These are phyloP conservation scores for Fomitopsis palustris DNA, from an alignment of 1,284 basidiomycete genomes.

Conservation along the genomic window DNA sequence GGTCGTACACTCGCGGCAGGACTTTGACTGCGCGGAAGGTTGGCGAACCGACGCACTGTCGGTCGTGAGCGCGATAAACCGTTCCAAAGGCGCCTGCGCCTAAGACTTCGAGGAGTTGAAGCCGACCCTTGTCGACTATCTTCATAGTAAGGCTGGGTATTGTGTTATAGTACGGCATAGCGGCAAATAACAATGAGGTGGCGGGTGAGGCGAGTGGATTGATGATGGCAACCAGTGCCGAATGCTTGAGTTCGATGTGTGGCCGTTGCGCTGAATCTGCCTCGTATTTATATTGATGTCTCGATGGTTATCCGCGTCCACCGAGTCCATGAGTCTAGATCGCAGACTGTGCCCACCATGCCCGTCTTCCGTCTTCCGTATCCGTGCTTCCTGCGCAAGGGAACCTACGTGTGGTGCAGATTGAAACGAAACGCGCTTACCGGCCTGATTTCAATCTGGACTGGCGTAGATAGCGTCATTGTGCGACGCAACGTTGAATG, in stretches of 20 bases:
- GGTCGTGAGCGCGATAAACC: constrained; percentile 47
- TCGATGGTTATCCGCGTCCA: not conserved
- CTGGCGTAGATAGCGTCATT: too few relatives aligned
- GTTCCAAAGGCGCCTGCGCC: constrained; percentile 64
- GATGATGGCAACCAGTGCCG: not conserved
- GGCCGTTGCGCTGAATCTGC: not conserved
- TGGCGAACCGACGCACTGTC: constrained; percentile 12
- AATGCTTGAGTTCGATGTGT: not conserved
- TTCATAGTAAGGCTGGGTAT: constrained; percentile 18
- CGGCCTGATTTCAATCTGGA: not conserved
- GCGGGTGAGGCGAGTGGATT: not conserved
- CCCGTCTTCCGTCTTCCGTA: not conserved
- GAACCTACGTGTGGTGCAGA: not conserved
- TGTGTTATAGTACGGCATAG: constrained; percentile 1
- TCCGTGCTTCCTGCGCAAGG: not conserved
- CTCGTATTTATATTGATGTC: not conserved
- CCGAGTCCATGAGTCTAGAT: not conserved
- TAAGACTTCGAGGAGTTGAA: constrained; percentile 51
- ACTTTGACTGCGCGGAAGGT: constrained; percentile 23
- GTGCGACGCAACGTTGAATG: too few relatives aligned
- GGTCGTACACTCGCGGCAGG: constrained; percentile 6
- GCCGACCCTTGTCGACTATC: constrained; percentile 24
- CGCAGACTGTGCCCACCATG: not conserved
- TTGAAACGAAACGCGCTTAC: not conserved
- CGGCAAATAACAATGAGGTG: constrained; percentile 7